Evolutionary conservation across 2,329 filamentous ascomycete genomes (phyloP), one percentile per base, ranked within the genome.

Genomic region (Trichoderma guizhouense): DNA sequence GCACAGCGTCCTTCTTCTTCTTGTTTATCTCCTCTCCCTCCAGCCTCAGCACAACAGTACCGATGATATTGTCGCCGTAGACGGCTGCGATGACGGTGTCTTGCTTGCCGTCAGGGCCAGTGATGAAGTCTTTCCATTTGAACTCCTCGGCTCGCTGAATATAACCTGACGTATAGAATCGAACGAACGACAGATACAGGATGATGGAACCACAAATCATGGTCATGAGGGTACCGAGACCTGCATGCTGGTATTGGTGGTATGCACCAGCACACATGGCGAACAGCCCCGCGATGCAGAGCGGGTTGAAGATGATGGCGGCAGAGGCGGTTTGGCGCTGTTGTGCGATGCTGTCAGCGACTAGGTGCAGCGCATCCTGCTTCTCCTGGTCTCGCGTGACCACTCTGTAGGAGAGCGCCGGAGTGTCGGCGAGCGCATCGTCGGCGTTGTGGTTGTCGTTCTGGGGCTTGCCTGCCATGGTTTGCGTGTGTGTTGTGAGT

Each of bases 281-380:
- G 53, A 81, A 74, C 21, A 89, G 82, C 14, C 83, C 78, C 6
- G 85, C 80, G 1, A 90, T 76, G 60, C 84, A 82, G 26, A 86
- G 78, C 0, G 88, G 89, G 80, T 93, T 88, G 77, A 87, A 88
- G 74, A 93, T 85, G 73, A 96, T 82, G 73, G 88, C 83, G 64
- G 84, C 83, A 15, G 90, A 88, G 8, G 92, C 90, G 5, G 87
- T 81, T 79, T 94, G 91, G 68, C 92, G 90, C 82, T 96, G 93
- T 79, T 97, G 92, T 30, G 93, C 92, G 71, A 97, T 89, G 74
- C 91, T 93, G 82, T 96, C 93, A 68, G 93, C 90, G 61, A 97
- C 86, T 21, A 97, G 86, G 73, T 88, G 88, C 69, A 97, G 84
- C 14, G 91, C 91, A 71, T 89, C 86, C 74, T 89, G 83, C 78